phyloP scores from a whole-genome alignment of 2,329 filamentous ascomycete genomes.

The Ophiostoma triangulosporum region DNA sequence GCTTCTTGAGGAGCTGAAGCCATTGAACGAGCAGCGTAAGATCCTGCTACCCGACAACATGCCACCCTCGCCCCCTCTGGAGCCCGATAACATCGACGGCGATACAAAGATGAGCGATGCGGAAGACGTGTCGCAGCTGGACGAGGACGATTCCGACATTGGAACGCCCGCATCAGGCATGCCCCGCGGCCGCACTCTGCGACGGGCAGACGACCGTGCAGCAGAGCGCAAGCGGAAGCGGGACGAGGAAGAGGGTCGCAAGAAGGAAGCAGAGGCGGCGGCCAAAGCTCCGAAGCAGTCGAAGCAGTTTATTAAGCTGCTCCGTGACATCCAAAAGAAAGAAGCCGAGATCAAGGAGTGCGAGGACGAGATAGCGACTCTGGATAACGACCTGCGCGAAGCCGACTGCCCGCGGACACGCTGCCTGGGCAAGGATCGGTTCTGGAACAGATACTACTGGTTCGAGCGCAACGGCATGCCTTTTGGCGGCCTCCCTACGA shows the following conservation, averaged over 20 bases:
- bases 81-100: slow-evolving; percentile 35
- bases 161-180: slow-evolving; percentile 44
- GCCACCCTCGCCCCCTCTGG: slow-evolving; percentile 45
- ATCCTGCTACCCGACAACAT: slow-evolving; percentile 60
- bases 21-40: slow-evolving; percentile 60
- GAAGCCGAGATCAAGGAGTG: slow-evolving; percentile 66
- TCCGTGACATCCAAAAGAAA: slow-evolving; percentile 82
- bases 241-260: slow-evolving; percentile 52
- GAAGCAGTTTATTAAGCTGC: slow-evolving; percentile 75
- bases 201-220: slow-evolving; percentile 52
- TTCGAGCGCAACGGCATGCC: slow-evolving; percentile 98
- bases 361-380: slow-evolving; percentile 70
- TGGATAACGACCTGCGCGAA: slow-evolving; percentile 87
- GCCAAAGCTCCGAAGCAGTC: slow-evolving; percentile 63
- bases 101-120: slow-evolving; percentile 49
- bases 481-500: slow-evolving; percentile 72
- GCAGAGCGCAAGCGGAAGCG: slow-evolving; percentile 67
- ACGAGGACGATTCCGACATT: slow-evolving; percentile 51
- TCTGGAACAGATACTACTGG: slow-evolving; percentile 99
- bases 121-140: slow-evolving; percentile 48
- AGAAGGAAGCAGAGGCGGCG: slow-evolving; percentile 50
- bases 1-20: slow-evolving; percentile 55
- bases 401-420: slow-evolving; percentile 85
- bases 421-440: slow-evolving; percentile 83
- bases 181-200: slow-evolving; percentile 40